A percentile compares a stretch with the other conserved stretches of the same genome.
Conservation (phyloP, 805 yeast species). For the Saccharomyces eubayanus region DNA sequence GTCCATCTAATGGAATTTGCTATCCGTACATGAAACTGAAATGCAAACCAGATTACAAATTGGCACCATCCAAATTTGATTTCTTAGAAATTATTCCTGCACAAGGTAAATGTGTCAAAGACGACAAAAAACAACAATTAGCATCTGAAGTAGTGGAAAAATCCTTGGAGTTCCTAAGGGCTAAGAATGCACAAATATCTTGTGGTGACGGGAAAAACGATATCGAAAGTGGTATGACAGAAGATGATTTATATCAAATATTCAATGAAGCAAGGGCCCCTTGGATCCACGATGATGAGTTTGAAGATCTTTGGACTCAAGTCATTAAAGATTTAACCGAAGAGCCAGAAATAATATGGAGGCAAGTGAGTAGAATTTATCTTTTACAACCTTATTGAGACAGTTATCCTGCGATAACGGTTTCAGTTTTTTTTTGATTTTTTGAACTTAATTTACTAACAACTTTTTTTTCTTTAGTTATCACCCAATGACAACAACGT, state of each 20-base stretch:
- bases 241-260: constrained; percentile 44
- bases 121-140: constrained; percentile 60
- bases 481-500: constrained; percentile 29
- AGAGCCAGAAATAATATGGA: constrained; percentile 66
- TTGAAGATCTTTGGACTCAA: constrained; percentile 61
- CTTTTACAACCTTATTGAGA: constrained; percentile 2
- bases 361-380: constrained; percentile 49
- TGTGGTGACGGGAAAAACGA: constrained; percentile 49
- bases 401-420: not conserved
- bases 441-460: constrained; percentile 14
- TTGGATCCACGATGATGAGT: constrained; percentile 42
- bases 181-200: constrained; percentile 54
- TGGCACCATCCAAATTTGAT: constrained; percentile 27
- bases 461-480: constrained; percentile 17
- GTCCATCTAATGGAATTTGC: constrained; percentile 80
- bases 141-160: constrained; percentile 57
- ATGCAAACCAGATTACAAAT: constrained; percentile 64
- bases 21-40: constrained; percentile 47
- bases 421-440: not conserved
- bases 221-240: constrained; percentile 42
- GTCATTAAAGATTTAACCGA: constrained; percentile 52
- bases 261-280: constrained; percentile 34
- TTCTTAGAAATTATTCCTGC: constrained; percentile 52
- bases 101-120: constrained; percentile 62
- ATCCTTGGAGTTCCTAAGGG: constrained; percentile 56